phyloP scores from a whole-genome alignment of 1,139 yeast species.

The Chernovozyma sophiae-reginae region DNA sequence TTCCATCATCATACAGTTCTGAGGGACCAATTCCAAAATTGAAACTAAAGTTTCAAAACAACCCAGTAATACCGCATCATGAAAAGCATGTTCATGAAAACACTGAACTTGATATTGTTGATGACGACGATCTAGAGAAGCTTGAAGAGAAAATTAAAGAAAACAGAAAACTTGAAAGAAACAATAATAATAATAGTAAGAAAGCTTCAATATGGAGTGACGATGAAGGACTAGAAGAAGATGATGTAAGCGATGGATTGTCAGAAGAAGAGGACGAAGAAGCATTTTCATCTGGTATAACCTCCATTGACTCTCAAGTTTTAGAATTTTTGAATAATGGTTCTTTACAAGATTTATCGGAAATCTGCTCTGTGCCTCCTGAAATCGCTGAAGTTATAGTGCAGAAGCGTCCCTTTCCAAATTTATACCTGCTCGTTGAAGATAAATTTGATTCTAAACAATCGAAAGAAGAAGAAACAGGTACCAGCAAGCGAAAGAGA shows the following conservation, averaged over 20 bases:
- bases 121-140: constrained; percentile 36
- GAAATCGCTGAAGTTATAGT: constrained; percentile 63
- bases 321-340: constrained; percentile 78
- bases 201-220: constrained; percentile 33
- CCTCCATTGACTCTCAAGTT: constrained; percentile 57
- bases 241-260: constrained; percentile 36
- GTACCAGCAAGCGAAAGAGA: constrained; percentile 24
- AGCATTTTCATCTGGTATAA: constrained; percentile 37
- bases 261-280: constrained; percentile 38
- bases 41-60: constrained; percentile 2
- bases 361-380: constrained; percentile 69
- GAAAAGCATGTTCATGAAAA: constrained; percentile 4
- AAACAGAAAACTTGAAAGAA: constrained; percentile 20
- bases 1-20: background rate
- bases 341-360: constrained; percentile 69
- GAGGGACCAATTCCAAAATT: constrained; percentile 2
- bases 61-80: background rate
- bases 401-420: constrained; percentile 60
- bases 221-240: constrained; percentile 41
- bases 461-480: constrained; percentile 18
- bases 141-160: constrained; percentile 37
- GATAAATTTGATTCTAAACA: constrained; percentile 40
- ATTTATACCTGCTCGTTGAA: constrained; percentile 55
- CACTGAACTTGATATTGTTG: constrained; percentile 11
- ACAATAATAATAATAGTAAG: constrained; percentile 3